phyloP scores from a whole-genome alignment of 805 yeast species.

The Nakazawaea ishiwadae region DNA sequence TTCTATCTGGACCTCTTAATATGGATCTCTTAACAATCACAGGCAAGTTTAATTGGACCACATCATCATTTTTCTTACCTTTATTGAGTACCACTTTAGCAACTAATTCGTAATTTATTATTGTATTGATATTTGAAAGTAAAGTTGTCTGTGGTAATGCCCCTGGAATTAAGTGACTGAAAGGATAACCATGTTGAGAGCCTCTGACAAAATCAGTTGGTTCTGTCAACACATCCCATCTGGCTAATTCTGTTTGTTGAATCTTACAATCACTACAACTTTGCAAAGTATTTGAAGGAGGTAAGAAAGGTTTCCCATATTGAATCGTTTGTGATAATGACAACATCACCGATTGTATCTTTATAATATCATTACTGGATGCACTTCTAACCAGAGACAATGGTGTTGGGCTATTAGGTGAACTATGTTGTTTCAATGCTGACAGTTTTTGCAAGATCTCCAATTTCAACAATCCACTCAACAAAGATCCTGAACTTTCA shows the following conservation, averaged over 20 bases:
- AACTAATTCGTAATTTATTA: constrained; percentile 70
- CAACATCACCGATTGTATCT: constrained; percentile 55
- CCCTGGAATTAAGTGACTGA: constrained; percentile 86
- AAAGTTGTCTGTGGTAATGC: constrained; percentile 77
- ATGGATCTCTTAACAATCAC: constrained; percentile 73
- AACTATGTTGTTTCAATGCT: neutral
- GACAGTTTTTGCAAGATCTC: constrained; percentile 32
- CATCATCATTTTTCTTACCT: constrained; percentile 27
- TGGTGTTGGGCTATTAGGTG: neutral
- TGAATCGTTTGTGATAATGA: constrained; percentile 68
- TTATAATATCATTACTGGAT: constrained; percentile 33
- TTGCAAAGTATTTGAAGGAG: constrained; percentile 43
- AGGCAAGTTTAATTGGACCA: constrained; percentile 51
- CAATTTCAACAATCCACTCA: constrained; percentile 73
- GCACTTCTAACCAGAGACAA: constrained; percentile 16
- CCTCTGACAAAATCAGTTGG: constrained; percentile 59
- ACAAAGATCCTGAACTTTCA: constrained; percentile 80
- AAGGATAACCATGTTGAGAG: constrained; percentile 78
- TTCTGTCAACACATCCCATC: constrained; percentile 78
- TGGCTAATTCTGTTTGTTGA: constrained; percentile 59
- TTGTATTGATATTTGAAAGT: constrained; percentile 46
- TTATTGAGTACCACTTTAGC: constrained; percentile 34
- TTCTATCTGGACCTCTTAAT: constrained; percentile 75
- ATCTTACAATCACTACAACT: constrained; percentile 56
- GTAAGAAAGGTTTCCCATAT: constrained; percentile 61